These are phyloP conservation scores for Wallacemonas sp. DNA, from an alignment of 208 protist genomes.

Conservation along the genomic window DNA sequence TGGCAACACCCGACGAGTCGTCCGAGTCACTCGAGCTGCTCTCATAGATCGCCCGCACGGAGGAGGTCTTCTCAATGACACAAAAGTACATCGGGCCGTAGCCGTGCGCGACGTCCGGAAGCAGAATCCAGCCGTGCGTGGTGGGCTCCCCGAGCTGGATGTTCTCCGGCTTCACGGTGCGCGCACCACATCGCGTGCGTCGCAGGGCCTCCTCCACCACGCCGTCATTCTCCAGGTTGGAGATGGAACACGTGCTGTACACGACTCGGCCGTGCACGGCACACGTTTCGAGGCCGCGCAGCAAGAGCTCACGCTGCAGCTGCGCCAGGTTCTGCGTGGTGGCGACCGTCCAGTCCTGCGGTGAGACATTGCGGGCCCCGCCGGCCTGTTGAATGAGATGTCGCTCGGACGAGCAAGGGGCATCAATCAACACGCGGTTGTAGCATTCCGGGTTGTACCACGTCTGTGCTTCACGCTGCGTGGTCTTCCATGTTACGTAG, in stretches of 20 bases:
- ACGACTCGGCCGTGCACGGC: conserved; percentile 77
- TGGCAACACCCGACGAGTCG: conserved; percentile 24
- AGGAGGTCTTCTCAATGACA: conserved; percentile 60
- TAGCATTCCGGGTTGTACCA: conserved; percentile 69
- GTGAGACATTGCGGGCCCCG: conserved; percentile 26
- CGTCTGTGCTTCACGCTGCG: conserved; percentile 69
- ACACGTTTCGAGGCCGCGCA: conserved; percentile 79
- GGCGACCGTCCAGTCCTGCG: conserved; percentile 51
- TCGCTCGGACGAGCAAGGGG: conserved; percentile 92
- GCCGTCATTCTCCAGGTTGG: conserved; percentile 85
- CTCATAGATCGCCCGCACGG: conserved; percentile 26
- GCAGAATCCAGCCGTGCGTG: conserved; percentile 59
- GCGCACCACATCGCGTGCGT: conserved; percentile 58
- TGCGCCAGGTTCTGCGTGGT: conserved; percentile 36
- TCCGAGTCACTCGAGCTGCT: conserved; percentile 20
- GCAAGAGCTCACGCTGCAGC: conserved; percentile 69
- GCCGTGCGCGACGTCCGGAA: conserved; percentile 61
- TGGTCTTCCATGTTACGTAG: conserved; percentile 54
- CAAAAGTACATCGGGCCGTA: conserved; percentile 79
- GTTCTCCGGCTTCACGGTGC: conserved; percentile 27
- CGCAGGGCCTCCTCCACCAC: conserved; percentile 71
- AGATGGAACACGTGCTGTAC: conserved; percentile 93
- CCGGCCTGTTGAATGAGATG: conserved; percentile 79
- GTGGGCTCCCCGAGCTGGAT: conserved; percentile 62
- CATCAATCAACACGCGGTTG: conserved; percentile 88